Conservation (phyloP, 139 green algal species). For the Micractinium conductrix region DNA sequence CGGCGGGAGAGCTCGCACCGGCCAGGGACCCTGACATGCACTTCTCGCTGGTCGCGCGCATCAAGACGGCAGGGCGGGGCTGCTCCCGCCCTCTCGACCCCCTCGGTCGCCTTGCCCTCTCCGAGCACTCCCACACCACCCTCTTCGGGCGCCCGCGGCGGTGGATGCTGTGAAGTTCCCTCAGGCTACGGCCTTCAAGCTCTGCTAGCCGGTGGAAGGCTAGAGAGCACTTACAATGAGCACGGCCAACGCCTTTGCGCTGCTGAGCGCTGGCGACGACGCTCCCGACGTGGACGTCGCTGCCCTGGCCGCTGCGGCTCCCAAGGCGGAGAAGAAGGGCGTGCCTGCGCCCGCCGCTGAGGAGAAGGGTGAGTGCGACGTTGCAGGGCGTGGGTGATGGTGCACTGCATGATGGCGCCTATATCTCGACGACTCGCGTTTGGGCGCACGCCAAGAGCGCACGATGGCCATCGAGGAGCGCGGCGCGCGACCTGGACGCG, state of each 20-base stretch:
- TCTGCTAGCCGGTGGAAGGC: slow-evolving; percentile 8
- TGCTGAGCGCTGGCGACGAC: slow-evolving; percentile 47
- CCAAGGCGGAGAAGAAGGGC: slow-evolving; percentile 33
- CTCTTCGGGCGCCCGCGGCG: neutral
- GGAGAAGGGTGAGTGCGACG: slow-evolving; percentile 5
- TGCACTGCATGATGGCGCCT: neutral
- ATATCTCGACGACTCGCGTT: too few species aligned
- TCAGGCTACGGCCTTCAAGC: neutral
- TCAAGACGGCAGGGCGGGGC: neutral
- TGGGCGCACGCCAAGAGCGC: too few species aligned
- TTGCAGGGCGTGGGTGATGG: too few species aligned
- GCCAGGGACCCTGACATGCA: too few species aligned
- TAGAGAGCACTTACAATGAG: slow-evolving; percentile 24
- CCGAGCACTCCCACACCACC: neutral
- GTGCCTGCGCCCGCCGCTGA: neutral
- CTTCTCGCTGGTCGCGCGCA: too few species aligned
- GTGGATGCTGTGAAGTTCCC: neutral
- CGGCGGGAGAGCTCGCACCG: too few species aligned
- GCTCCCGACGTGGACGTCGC: slow-evolving; percentile 33
- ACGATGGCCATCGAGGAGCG: too few species aligned
- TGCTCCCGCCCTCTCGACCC: too few species aligned
- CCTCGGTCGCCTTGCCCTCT: too few species aligned
- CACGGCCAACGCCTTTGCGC: slow-evolving; percentile 33
- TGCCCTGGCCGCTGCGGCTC: slow-evolving; percentile 32
- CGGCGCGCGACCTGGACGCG: too few species aligned